A percentile compares a stretch with the other conserved stretches of the same genome.
Conservation (phyloP, 1,284 basidiomycete species). For the Inonotus obliquus region DNA sequence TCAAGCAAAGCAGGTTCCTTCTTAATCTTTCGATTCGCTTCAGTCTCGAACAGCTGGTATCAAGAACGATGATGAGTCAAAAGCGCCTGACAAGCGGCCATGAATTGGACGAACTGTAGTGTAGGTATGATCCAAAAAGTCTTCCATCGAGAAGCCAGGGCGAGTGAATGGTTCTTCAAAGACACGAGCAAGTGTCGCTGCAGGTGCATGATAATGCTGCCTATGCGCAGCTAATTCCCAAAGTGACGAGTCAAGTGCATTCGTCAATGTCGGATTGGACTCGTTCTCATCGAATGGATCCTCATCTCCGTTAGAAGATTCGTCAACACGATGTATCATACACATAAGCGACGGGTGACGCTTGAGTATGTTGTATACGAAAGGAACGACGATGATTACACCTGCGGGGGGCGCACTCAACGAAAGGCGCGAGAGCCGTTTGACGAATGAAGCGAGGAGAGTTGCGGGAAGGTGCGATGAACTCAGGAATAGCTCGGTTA, state of each 20-base stretch:
- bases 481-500: constrained; percentile 89
- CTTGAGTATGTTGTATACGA: constrained; percentile 94
- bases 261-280: constrained; percentile 70
- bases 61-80: background rate
- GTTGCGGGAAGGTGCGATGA: constrained; percentile 87
- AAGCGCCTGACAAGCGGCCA: background rate
- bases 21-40: constrained; percentile 75
- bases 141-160: constrained; percentile 86
- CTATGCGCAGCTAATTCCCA: constrained; percentile 89
- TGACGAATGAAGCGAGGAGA: constrained; percentile 91
- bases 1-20: constrained; percentile 63
- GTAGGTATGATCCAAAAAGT: constrained; percentile 97
- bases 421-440: constrained; percentile 82
- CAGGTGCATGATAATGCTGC: constrained; percentile 80
- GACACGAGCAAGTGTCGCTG: constrained; percentile 82
- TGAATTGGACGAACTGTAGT: constrained; percentile 62
- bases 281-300: constrained; percentile 76
- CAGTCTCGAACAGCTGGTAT: constrained; percentile 81
- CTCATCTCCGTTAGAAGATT: constrained; percentile 34
- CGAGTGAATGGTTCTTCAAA: constrained; percentile 93
- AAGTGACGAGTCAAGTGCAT: constrained; percentile 81
- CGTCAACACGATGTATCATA: constrained; percentile 79
- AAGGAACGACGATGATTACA: constrained; percentile 86
- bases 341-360: constrained; percentile 87
- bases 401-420: constrained; percentile 87